phyloP scores from a whole-genome alignment of 164 flowering plant genomes.

The Saururus chinensis region DNA sequence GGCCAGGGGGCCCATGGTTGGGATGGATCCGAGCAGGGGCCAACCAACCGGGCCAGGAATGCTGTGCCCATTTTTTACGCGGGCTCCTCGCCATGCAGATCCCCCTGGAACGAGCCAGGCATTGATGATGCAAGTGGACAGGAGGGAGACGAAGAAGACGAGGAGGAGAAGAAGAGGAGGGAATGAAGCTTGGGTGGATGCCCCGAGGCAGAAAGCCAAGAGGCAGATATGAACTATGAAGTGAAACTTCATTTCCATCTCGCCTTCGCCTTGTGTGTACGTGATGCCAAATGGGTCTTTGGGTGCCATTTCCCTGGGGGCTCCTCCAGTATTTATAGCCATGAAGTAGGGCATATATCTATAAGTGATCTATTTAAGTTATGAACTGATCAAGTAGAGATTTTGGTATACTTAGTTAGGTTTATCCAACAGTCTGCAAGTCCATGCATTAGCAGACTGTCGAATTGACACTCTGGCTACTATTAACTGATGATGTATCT shows the following conservation, averaged over 20 bases:
- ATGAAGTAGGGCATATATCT: too few species aligned
- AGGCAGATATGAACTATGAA: conserved; percentile 18
- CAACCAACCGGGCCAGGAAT: conserved; percentile 48
- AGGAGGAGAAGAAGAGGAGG: conserved; percentile 10
- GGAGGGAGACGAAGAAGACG: conserved; percentile 12
- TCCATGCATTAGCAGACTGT: too few species aligned
- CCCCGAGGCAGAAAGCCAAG: conserved; percentile 13
- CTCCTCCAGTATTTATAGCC: too few species aligned
- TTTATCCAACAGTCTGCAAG: too few species aligned
- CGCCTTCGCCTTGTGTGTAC: too few species aligned
- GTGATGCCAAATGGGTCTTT: too few species aligned
- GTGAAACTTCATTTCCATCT: conserved; percentile 17
- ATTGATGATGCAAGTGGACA: conserved; percentile 19
- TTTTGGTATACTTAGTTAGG: too few species aligned
- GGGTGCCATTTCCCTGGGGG: too few species aligned
- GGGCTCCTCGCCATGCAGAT: conserved; percentile 39
- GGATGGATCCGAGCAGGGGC: conserved; percentile 46
- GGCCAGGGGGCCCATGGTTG: conserved; percentile 39
- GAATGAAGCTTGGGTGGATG: conserved; percentile 16
- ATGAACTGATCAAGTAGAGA: too few species aligned
- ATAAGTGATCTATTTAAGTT: too few species aligned
- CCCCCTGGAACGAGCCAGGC: conserved; percentile 57
- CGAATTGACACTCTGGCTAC: too few species aligned
- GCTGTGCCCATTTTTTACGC: neutral
- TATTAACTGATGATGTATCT: too few species aligned